Evolutionary conservation across 257 asterid species (phyloP).

Genomic region (Perilla frutescens): DNA sequence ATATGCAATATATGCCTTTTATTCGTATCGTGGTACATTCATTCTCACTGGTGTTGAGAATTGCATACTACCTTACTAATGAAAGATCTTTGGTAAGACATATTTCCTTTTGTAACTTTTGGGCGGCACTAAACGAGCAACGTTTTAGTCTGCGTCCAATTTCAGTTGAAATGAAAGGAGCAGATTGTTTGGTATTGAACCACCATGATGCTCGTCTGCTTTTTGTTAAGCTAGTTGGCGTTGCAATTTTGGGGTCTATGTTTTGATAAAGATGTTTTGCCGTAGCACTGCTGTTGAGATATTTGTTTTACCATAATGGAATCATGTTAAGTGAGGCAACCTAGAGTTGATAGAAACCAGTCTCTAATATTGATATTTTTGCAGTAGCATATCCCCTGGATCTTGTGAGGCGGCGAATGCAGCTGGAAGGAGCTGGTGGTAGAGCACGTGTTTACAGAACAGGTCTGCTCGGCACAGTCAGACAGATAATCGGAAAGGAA

Average conservation of each 20-base stretch:
- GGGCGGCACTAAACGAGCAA: neutral
- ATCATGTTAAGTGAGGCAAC: neutral
- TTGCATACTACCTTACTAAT: too few species aligned
- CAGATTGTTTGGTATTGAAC: conserved; percentile 11
- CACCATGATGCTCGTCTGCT: neutral
- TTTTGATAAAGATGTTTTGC: neutral
- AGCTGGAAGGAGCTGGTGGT: conserved; percentile 91
- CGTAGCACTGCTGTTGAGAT: neutral
- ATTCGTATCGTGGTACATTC: neutral
- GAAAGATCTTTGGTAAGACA: too few species aligned
- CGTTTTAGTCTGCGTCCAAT: neutral
- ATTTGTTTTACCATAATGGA: neutral
- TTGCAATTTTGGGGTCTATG: conserved; percentile 5
- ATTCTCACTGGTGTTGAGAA: neutral
- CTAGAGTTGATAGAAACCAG: neutral
- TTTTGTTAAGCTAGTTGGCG: conserved; percentile 2
- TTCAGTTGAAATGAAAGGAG: neutral
- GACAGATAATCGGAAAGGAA: conserved; percentile 59
- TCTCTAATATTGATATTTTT: conserved; percentile 29
- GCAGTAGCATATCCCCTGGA: conserved; percentile 86
- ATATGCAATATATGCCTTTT: conserved; percentile 4
- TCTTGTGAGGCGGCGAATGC: conserved; percentile 87
- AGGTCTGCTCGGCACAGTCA: conserved; percentile 65
- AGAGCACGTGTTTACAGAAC: conserved; percentile 68
- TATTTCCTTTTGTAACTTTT: too few species aligned